Evolutionary conservation across 768 basidiomycete species (phyloP).

Genomic region (Termitomyces sp.): DNA sequence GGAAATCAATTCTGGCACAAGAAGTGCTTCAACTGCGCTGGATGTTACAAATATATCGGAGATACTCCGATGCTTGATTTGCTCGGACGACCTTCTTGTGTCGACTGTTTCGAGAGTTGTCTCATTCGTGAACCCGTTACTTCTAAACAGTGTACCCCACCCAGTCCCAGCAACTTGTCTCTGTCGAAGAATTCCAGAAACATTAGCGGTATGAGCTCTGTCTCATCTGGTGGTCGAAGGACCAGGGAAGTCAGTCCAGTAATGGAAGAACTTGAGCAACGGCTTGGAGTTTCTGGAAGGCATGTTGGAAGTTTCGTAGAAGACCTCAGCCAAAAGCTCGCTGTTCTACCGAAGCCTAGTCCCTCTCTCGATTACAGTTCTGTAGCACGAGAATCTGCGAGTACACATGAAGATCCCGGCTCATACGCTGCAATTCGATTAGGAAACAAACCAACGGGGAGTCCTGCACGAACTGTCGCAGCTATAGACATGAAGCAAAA

Average conservation of each 20-base stretch:
- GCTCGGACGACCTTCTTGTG: slow-evolving; percentile 74
- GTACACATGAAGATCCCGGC: slow-evolving; percentile 16
- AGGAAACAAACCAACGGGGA: slow-evolving; percentile 19
- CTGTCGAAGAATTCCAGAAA: slow-evolving; percentile 28
- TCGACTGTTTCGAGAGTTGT: slow-evolving; percentile 76
- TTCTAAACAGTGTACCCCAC: slow-evolving; percentile 29
- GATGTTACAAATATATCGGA: slow-evolving; percentile 69
- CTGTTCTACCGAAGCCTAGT: slow-evolving; percentile 28
- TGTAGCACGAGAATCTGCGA: slow-evolving; percentile 10
- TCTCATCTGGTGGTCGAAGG: slow-evolving; percentile 18
- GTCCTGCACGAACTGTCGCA: slow-evolving; percentile 35
- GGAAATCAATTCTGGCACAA: slow-evolving; percentile 76
- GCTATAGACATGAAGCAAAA: slow-evolving; percentile 60
- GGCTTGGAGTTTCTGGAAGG: slow-evolving; percentile 49
- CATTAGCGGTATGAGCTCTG: slow-evolving; percentile 39
- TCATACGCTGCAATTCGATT: slow-evolving; percentile 16
- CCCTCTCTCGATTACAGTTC: slow-evolving; percentile 14
- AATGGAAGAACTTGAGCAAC: slow-evolving; percentile 58
- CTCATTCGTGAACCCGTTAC: slow-evolving; percentile 49
- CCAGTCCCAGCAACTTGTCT: slow-evolving; percentile 24
- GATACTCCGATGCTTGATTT: slow-evolving; percentile 77
- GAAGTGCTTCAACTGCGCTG: slow-evolving; percentile 69
- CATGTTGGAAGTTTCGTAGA: slow-evolving; percentile 52
- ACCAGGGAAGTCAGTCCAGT: slow-evolving; percentile 53
- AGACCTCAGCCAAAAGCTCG: slow-evolving; percentile 41